Base-by-base conservation (phyloP, 2,329 filamentous ascomycete species). In the Alternaria sp. region DNA sequence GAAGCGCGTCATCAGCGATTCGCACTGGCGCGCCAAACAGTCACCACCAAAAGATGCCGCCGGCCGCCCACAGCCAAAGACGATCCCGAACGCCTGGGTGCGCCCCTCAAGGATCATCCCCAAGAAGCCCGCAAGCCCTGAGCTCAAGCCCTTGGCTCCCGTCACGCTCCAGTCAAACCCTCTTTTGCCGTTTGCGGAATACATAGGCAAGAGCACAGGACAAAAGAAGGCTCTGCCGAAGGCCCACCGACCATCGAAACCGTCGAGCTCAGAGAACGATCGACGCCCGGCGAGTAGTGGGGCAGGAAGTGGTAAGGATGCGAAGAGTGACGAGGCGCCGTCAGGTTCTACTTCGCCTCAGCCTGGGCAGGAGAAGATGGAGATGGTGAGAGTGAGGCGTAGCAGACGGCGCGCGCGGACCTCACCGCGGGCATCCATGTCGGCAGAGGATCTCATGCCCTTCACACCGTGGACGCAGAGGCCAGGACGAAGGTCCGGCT, bases 1-100 rank as follows among this genome's bases (percentile, higher is more conserved):
- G 79, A 97, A 96, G 83, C 87, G 93, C 63, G 92, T 98, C 53
- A 87, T 97, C 61, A 97, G 93, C 75, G 94, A 98, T 79, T 90
- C 91, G 54, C 91, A 97, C 79, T 98, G 94, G 91, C 76, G 77
- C 57, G 87, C 87, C 78, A 88, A 87, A 72, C 70, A 71, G 55
- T 73, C 74, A 5, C 72, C 74, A 29, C 71, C 73, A 4, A 77
- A 78, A 39, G 72, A 75, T 13, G 42, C 51, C 29, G 54, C 62
- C 10, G 58, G 62, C 39, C 71, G 69, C n/a, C 66, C 72, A 1
- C 65, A 72, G 33, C 73, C 74, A 24, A 77, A 77, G 63, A 69
- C 66, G 28, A 70, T 76, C 9, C 73, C 76, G 37, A 78, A 72
- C 34, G 75, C 72, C 36, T 78, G 76, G 76, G 76, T 78, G 51